phyloP scores from a whole-genome alignment of 257 asterid genomes.

The Solanum ahanhuiri region DNA sequence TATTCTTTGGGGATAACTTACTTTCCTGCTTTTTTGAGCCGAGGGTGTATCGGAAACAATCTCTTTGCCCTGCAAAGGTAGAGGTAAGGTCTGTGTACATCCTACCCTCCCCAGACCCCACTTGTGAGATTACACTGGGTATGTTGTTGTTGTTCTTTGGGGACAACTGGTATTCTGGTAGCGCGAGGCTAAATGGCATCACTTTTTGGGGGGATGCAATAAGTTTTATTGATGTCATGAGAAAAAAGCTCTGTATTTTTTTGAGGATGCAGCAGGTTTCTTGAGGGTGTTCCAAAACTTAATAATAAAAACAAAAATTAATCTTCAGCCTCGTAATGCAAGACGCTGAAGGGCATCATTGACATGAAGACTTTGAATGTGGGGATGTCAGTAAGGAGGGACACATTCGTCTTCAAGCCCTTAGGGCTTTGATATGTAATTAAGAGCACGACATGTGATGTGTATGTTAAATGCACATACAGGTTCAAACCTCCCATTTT shows the following conservation, averaged over 20 bases:
- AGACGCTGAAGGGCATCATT: neutral
- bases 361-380: neutral
- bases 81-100: neutral
- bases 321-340: neutral
- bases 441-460: neutral
- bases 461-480: neutral
- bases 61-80: neutral
- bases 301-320: neutral
- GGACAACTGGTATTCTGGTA: neutral
- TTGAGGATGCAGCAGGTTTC: neutral
- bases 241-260: neutral
- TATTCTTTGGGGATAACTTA: neutral
- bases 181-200: neutral
- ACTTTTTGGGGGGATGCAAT: neutral
- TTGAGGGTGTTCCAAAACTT: neutral
- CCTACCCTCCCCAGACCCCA: neutral
- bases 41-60: neutral
- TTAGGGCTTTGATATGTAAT: neutral
- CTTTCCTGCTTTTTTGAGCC: neutral
- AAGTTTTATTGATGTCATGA: neutral
- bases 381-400: neutral
- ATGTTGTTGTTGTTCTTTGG: neutral
- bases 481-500: neutral
- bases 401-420: neutral
- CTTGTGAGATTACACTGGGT: neutral